phyloP scores from a whole-genome alignment of 129 eudicot species.

The Arctium lappa region DNA sequence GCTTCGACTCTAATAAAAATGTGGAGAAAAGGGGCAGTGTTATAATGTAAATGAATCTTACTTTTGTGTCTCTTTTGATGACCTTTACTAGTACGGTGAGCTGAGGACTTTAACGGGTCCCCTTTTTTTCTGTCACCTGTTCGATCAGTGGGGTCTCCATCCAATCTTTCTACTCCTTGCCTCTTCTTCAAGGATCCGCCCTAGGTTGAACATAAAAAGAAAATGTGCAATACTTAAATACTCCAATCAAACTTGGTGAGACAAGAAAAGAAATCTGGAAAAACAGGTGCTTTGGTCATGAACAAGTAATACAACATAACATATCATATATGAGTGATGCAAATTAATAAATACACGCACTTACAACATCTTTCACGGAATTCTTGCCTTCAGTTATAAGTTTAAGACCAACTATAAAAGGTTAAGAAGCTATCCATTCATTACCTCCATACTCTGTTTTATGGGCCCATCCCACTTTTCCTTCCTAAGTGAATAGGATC shows the following conservation, averaged over 20 bases:
- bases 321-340: not conserved
- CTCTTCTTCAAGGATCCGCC: conserved; percentile 21
- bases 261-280: not conserved
- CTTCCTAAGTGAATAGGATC: not conserved
- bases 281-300: no score
- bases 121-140: conserved; percentile 34
- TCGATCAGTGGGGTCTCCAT: conserved; percentile 24
- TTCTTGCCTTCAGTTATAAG: not conserved
- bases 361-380: not conserved
- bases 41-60: conserved; percentile 29
- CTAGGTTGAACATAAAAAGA: conserved; percentile 3
- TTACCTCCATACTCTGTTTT: not conserved
- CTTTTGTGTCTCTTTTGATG: conserved; percentile 50
- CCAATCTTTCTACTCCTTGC: conserved; percentile 22
- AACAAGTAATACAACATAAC: not conserved
- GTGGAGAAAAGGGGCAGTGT: not conserved
- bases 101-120: conserved; percentile 38
- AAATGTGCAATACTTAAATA: not conserved
- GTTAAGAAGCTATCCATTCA: not conserved
- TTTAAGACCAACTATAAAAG: not conserved
- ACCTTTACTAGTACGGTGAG: conserved; percentile 39
- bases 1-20: not conserved
- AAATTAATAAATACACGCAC: not conserved
- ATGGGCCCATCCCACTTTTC: not conserved
- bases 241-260: not conserved